These are phyloP conservation scores for Botrytis byssoidea DNA, from an alignment of 2,329 filamentous ascomycete genomes.

Conservation along the genomic window DNA sequence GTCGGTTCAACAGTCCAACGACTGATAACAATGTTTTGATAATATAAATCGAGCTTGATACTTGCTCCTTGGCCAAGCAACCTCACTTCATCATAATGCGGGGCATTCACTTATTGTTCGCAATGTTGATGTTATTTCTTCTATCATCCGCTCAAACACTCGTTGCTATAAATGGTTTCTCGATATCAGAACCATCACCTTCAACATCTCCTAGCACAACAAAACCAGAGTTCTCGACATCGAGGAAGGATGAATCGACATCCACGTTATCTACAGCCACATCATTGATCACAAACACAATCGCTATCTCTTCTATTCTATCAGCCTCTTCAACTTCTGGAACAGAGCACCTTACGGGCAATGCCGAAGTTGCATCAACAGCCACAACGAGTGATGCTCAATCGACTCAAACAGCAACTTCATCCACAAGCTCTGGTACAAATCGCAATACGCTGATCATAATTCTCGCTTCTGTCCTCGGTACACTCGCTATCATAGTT, in stretches of 20 bases:
- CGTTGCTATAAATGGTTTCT: conserved; percentile 13
- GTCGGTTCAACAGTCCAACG: conserved; percentile 14
- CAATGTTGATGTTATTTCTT: conserved; percentile 18
- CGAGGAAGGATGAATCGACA: conserved; percentile 19
- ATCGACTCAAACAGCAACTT: conserved; percentile 18
- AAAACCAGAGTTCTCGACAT: not conserved
- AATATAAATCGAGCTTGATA: conserved; percentile 16
- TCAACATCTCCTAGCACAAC: not conserved
- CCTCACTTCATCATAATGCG: conserved; percentile 24
- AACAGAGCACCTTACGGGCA: conserved; percentile 2
- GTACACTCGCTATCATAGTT: conserved; percentile 32
- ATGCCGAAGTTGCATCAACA: conserved; percentile 15
- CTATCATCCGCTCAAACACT: conserved; percentile 20
- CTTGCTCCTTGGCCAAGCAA: conserved; percentile 9
- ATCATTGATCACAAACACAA: conserved; percentile 24
- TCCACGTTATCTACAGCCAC: conserved; percentile 21
- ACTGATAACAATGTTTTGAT: conserved; percentile 20
- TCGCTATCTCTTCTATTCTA: conserved; percentile 28
- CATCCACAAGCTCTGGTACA: conserved; percentile 24
- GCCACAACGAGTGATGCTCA: conserved; percentile 22
- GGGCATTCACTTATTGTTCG: conserved; percentile 22
- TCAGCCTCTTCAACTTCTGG: conserved; percentile 14
- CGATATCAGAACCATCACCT: conserved; percentile 4
- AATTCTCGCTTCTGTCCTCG: conserved; percentile 33
- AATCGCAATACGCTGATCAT: conserved; percentile 30